These are phyloP conservation scores for Coemansia guatemalensis DNA, from an alignment of 192 early-diverging fungal species.

Conservation along the genomic window DNA sequence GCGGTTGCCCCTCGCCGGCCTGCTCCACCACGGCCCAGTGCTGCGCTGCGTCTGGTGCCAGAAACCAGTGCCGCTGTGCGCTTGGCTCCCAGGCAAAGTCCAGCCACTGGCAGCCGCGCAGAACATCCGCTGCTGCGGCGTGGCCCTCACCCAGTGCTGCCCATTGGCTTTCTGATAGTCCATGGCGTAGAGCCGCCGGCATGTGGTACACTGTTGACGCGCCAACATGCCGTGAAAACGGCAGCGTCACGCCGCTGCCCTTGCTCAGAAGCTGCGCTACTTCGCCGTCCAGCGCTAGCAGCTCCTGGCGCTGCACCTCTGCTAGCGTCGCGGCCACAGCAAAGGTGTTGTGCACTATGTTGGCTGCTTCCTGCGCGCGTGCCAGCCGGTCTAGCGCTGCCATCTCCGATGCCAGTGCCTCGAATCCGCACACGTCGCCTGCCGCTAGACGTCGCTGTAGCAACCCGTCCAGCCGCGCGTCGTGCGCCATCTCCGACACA, in stretches of 20 bases:
- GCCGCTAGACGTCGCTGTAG: conserved; percentile 20
- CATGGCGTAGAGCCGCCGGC: conserved; percentile 19
- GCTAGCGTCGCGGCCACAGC: conserved; percentile 31
- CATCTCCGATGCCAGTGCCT: conserved; percentile 36
- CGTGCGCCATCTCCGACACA: conserved; percentile 43
- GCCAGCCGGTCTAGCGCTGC: conserved; percentile 37
- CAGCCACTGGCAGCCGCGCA: conserved; percentile 34
- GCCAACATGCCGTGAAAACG: conserved; percentile 37
- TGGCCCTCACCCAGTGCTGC: conserved; percentile 8
- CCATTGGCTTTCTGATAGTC: conserved; percentile 19
- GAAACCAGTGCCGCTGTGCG: conserved; percentile 26
- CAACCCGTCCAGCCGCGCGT: conserved; percentile 40
- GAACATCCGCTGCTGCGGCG: conserved; percentile 8
- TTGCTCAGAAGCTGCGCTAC: conserved; percentile 14
- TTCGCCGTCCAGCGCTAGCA: conserved; percentile 29
- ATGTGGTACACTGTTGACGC: conserved; percentile 39
- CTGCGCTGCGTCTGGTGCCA: conserved; percentile 19
- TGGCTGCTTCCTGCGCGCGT: conserved; percentile 24
- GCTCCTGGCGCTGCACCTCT: conserved; percentile 42
- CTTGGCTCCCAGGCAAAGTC: conserved; percentile 43
- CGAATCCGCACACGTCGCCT: conserved; percentile 43
- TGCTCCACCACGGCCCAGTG: conserved; percentile 24
- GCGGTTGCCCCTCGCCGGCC: conserved; percentile 18
- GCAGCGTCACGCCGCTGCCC: conserved; percentile 44
- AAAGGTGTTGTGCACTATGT: conserved; percentile 50